A percentile compares a stretch with the other conserved stretches of the same genome.
These are phyloP conservation scores for Albatrellus sp. DNA, from an alignment of 1,284 basidiomycete species.

Conservation along the genomic window DNA sequence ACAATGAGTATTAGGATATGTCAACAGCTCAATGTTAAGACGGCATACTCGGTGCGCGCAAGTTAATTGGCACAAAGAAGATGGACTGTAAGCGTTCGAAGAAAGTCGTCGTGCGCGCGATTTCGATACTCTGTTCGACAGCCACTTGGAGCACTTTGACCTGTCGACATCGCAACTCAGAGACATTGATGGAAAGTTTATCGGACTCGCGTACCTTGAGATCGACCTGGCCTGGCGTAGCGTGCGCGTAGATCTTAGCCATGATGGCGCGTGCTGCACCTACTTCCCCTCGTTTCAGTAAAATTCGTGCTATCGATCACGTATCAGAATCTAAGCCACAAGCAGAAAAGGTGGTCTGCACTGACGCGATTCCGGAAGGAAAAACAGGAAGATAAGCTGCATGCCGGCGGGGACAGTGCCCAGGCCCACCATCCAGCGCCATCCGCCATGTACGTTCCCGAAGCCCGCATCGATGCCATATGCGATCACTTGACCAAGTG, in stretches of 20 bases:
- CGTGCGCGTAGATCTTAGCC: constrained; percentile 53
- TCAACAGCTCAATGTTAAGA: neutral
- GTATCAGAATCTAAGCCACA: neutral
- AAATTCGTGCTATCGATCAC: constrained; percentile 45
- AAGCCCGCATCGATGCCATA: constrained; percentile 72
- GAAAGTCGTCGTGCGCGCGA: constrained; percentile 51
- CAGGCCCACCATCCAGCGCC: constrained; percentile 79
- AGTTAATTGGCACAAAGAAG: constrained; percentile 43
- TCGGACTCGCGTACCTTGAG: constrained; percentile 35
- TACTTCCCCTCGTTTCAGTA: constrained; percentile 44
- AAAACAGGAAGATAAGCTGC: constrained; percentile 48
- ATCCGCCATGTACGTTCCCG: constrained; percentile 48
- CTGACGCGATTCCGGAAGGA: constrained; percentile 70
- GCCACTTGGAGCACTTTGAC: constrained; percentile 47
- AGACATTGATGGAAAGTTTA: neutral
- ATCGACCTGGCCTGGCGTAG: constrained; percentile 50
- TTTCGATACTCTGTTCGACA: constrained; percentile 52
- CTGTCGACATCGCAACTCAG: constrained; percentile 17
- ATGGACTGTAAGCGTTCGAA: constrained; percentile 43
- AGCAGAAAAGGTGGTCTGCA: neutral
- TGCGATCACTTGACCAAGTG: constrained; percentile 65
- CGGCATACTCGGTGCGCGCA: constrained; percentile 57
- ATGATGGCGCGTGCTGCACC: constrained; percentile 40
- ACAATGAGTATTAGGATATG: neutral
- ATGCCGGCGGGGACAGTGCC: constrained; percentile 56